Evolutionary conservation across 805 yeast species (phyloP).

Genomic region (Cyberlindnera sargentensis): DNA sequence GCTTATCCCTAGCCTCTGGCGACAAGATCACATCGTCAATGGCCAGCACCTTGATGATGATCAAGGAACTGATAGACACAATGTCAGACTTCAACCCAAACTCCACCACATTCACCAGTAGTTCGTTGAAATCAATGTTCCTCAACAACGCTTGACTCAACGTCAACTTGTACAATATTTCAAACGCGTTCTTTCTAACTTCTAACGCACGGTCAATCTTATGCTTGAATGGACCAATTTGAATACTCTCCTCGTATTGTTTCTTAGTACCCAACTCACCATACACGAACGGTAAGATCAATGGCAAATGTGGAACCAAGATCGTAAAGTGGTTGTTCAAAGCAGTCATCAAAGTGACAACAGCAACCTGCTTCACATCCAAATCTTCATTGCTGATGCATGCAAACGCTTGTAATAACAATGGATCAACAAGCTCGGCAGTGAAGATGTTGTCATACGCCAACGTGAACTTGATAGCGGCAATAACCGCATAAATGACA

Average conservation of each 20-base stretch:
- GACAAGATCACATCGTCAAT: conserved; percentile 20
- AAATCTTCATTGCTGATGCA: conserved; percentile 33
- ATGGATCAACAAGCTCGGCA: conserved; percentile 18
- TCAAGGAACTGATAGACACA: conserved; percentile 21
- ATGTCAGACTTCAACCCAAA: conserved; percentile 33
- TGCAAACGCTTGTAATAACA: conserved; percentile 17
- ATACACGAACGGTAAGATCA: conserved; percentile 43
- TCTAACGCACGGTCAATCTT: conserved; percentile 73
- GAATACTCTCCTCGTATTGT: conserved; percentile 55
- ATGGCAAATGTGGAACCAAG: conserved; percentile 38
- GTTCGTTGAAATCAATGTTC: conserved; percentile 26
- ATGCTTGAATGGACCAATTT: conserved; percentile 85
- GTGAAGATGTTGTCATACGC: conserved; percentile 25
- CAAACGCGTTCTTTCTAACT: conserved; percentile 65
- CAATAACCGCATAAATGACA: conserved; percentile 23
- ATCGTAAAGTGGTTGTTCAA: conserved; percentile 47
- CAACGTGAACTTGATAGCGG: conserved; percentile 31
- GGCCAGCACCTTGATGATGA: conserved; percentile 21
- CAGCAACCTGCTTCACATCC: conserved; percentile 52
- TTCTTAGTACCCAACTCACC: conserved; percentile 48
- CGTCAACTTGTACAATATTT: conserved; percentile 50
- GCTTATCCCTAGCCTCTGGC: conserved; percentile 10
- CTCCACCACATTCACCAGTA: conserved; percentile 29
- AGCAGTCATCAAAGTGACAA: conserved; percentile 52
- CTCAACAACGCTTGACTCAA: conserved; percentile 17